These are phyloP conservation scores for Amoeboaphelidium occidentale DNA, from an alignment of 371 early-diverging fungal genomes.

Conservation along the genomic window DNA sequence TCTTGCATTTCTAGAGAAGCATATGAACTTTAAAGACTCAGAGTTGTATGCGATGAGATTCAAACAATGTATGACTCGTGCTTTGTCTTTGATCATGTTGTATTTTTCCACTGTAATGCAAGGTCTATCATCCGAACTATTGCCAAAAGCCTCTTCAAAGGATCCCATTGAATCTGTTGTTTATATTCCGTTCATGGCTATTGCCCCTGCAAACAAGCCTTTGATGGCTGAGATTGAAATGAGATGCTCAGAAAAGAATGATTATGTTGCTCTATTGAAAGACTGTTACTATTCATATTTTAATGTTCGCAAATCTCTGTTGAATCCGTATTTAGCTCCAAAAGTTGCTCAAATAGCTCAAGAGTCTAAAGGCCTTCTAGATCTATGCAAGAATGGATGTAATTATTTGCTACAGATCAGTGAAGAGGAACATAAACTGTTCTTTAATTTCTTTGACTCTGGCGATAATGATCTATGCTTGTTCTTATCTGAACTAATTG, in stretches of 20 bases:
- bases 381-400: conserved; percentile 39
- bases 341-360: neutral
- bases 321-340: conserved; percentile 20
- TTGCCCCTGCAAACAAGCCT: conserved; percentile 30
- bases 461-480: conserved; percentile 35
- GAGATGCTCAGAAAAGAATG: conserved; percentile 33
- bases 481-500: too few relatives aligned
- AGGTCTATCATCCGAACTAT: conserved; percentile 29
- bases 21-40: conserved; percentile 52
- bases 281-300: conserved; percentile 49
- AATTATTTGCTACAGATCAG: conserved; percentile 51
- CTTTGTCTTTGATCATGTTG: conserved; percentile 67
- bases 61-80: conserved; percentile 66
- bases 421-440: conserved; percentile 49
- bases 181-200: conserved; percentile 35
- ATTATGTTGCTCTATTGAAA: conserved; percentile 40
- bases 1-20: conserved; percentile 39
- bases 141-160: neutral
- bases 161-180: neutral
- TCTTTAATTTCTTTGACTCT: conserved; percentile 39
- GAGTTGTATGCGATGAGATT: conserved; percentile 71
- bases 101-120: conserved; percentile 42
- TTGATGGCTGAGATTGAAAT: conserved; percentile 43
- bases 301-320: conserved; percentile 31
- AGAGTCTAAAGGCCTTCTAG: neutral